A percentile compares a stretch with the other conserved stretches of the same genome.
phyloP scores from a whole-genome alignment of 2,329 filamentous ascomycete genomes.

The Diaporthe ampelina region DNA sequence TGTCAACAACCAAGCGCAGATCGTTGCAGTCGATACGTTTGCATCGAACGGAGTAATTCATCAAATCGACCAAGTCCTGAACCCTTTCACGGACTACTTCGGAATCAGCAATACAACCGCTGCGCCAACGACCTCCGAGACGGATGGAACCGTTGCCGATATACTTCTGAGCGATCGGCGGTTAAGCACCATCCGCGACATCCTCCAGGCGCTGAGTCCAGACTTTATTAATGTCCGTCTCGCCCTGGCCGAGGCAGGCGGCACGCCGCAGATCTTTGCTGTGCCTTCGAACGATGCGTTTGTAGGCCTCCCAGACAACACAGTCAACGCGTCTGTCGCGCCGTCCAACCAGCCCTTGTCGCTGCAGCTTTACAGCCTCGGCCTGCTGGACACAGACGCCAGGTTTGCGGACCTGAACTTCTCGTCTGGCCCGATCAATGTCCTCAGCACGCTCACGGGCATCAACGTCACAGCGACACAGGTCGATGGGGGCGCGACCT shows the following conservation, averaged over 20 bases:
- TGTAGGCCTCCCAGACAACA: conserved; percentile 5
- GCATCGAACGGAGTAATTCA: conserved; percentile 33
- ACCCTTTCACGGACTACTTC: conserved; percentile 34
- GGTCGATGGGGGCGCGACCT: neutral
- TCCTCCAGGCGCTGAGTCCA: conserved; percentile 19
- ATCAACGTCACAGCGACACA: conserved; percentile 29
- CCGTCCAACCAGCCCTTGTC: conserved; percentile 34
- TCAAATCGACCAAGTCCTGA: conserved; percentile 36
- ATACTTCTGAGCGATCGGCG: conserved; percentile 21
- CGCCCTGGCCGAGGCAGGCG: neutral
- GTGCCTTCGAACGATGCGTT: conserved; percentile 32
- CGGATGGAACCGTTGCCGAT: conserved; percentile 9
- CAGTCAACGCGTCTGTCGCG: neutral
- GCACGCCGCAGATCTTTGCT: conserved; percentile 12
- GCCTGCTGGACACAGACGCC: conserved; percentile 4
- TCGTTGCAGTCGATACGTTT: conserved; percentile 21
- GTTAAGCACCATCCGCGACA: neutral
- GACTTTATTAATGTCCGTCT: conserved; percentile 6
- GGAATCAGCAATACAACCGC: conserved; percentile 34
- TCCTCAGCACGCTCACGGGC: conserved; percentile 18
- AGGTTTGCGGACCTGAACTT: conserved; percentile 20
- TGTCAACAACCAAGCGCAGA: conserved; percentile 28
- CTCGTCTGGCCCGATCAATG: conserved; percentile 1
- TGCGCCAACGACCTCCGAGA: conserved; percentile 5
- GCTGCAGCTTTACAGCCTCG: conserved; percentile 24